phyloP scores from a whole-genome alignment of 139 green algal species.

The Auxenochlorella protothecoides region DNA sequence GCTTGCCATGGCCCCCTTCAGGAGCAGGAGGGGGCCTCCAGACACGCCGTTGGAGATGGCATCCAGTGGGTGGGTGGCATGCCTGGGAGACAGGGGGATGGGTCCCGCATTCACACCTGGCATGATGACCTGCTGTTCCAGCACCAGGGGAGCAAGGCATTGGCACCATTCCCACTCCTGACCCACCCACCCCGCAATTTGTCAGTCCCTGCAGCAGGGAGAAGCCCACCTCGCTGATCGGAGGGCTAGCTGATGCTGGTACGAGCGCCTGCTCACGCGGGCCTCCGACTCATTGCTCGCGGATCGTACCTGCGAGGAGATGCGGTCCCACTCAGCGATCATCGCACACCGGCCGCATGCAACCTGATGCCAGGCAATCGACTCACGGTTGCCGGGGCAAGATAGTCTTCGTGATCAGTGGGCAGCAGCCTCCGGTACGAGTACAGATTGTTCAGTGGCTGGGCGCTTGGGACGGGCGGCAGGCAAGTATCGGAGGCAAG shows the following conservation, averaged over 20 bases:
- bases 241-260: too few species aligned
- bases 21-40: slow-evolving; percentile 31
- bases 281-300: background rate
- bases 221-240: too few species aligned
- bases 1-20: slow-evolving; percentile 16
- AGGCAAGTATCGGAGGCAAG: slow-evolving; percentile 13
- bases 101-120: slow-evolving; percentile 1
- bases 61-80: slow-evolving; percentile 8
- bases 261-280: too few species aligned
- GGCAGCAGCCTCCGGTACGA: slow-evolving; percentile 45
- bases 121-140: slow-evolving; percentile 2
- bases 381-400: slow-evolving; percentile 14
- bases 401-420: too few species aligned
- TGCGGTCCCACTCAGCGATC: background rate
- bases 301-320: background rate
- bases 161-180: background rate
- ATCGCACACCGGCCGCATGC: background rate
- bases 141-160: background rate
- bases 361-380: background rate
- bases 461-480: slow-evolving; percentile 36
- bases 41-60: slow-evolving; percentile 15
- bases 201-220: too few species aligned
- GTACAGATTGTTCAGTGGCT: slow-evolving; percentile 46
- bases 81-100: background rate
- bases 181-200: background rate